Conservation (phyloP, 2,329 filamentous ascomycete genomes). For the Neofusicoccum sp. region DNA sequence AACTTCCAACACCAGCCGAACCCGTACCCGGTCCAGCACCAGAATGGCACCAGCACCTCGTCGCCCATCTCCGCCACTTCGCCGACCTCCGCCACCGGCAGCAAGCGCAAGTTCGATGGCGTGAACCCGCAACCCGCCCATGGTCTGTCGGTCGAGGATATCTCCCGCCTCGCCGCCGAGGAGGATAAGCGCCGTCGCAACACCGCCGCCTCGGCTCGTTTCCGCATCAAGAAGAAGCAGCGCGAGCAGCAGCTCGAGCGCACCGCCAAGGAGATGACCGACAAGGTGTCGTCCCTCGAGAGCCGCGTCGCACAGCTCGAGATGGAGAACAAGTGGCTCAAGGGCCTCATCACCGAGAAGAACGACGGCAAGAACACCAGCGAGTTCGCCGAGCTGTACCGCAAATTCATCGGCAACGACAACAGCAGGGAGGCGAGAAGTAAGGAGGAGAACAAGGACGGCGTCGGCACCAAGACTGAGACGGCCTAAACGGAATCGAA, state of each 20-base stretch:
- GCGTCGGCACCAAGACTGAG: conserved; percentile 34
- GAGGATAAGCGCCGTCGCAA: conserved; percentile 55
- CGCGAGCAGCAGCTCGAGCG: conserved; percentile 53
- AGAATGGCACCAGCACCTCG: conserved; percentile 25
- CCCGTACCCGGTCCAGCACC: conserved; percentile 26
- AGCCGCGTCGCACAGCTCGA: conserved; percentile 49
- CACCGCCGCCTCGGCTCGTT: conserved; percentile 52
- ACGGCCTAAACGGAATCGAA: conserved; percentile 25
- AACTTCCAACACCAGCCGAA: conserved; percentile 29
- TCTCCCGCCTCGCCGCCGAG: conserved; percentile 47
- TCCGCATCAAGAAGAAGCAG: conserved; percentile 57
- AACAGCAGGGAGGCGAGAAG: conserved; percentile 33
- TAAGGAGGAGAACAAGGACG: conserved; percentile 36
- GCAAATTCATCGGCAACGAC: conserved; percentile 29
- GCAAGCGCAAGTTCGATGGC: conserved; percentile 48
- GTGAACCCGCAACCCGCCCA: conserved; percentile 25
- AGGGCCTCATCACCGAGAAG: conserved; percentile 52
- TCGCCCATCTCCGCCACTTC: conserved; percentile 32
- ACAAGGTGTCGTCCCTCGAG: conserved; percentile 47
- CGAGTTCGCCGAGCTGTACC: conserved; percentile 35
- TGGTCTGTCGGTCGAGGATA: conserved; percentile 43
- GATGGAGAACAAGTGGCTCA: conserved; percentile 54
- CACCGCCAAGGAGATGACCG: conserved; percentile 51
- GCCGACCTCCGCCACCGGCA: conserved; percentile 28
- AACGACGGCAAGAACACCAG: conserved; percentile 36